A percentile compares a stretch with the other conserved stretches of the same genome.
Conservation (phyloP, 176 grass and related monocot species). For the Phoenix roebelenii region DNA sequence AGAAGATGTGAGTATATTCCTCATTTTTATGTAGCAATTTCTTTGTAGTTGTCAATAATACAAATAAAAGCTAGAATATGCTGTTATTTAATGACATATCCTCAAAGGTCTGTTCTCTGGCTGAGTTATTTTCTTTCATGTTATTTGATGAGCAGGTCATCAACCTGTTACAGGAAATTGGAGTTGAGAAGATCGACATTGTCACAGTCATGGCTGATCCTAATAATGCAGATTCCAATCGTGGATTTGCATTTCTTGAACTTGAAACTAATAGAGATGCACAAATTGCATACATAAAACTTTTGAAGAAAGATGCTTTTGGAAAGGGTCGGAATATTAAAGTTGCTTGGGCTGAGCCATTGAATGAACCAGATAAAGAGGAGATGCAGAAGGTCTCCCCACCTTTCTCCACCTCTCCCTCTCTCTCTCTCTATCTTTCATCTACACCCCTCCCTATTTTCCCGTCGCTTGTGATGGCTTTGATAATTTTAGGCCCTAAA, state of each 20-base stretch:
- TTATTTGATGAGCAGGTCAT: conserved; percentile 29
- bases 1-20: conserved; percentile 43
- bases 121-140: not conserved
- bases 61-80: conserved; percentile 1
- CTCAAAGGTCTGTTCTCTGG: not conserved
- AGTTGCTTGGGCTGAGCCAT: conserved; percentile 32
- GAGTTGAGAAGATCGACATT: no score
- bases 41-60: not conserved
- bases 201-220: no score
- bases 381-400: conserved; percentile 44
- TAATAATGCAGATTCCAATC: no score
- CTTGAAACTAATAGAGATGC: conserved; percentile 55
- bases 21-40: not conserved
- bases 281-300: conserved; percentile 44
- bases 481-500: no score
- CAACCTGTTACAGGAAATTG: conserved; percentile 26
- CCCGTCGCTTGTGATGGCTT: not conserved
- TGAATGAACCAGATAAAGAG: conserved; percentile 25
- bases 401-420: not conserved
- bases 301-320: conserved; percentile 42
- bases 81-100: conserved; percentile 4
- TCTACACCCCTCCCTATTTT: not conserved
- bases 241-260: conserved; percentile 56
- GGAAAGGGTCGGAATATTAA: conserved; percentile 29
- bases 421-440: not conserved